A percentile compares a stretch with the other conserved stretches of the same genome.
These are phyloP conservation scores for Cryptococcus sp. DNA, from an alignment of 1,284 basidiomycete genomes.

Conservation along the genomic window DNA sequence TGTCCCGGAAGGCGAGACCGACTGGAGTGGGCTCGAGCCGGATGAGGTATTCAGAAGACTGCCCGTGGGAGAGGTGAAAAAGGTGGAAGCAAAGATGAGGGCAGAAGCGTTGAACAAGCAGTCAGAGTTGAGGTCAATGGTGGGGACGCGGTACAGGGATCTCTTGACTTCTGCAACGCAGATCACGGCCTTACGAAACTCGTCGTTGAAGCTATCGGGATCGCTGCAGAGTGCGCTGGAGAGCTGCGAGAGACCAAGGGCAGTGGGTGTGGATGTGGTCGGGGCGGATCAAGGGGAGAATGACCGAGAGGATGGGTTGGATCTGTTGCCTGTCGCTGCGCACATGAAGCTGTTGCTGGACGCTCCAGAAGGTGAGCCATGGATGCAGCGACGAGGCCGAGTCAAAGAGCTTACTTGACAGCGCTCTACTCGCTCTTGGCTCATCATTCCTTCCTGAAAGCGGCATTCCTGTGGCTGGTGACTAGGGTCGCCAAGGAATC, in stretches of 20 bases:
- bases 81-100: constrained; percentile 67
- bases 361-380: constrained; percentile 61
- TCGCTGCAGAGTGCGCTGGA: constrained; percentile 36
- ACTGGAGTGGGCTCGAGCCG: constrained; percentile 55
- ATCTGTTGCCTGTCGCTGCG: constrained; percentile 69
- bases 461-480: constrained; percentile 81
- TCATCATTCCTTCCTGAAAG: constrained; percentile 66
- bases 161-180: constrained; percentile 83
- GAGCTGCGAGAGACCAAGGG: constrained; percentile 33
- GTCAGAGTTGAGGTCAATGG: constrained; percentile 87
- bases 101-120: constrained; percentile 84
- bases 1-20: constrained; percentile 12
- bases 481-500: constrained; percentile 61
- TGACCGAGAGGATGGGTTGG: constrained; percentile 50
- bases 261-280: constrained; percentile 11
- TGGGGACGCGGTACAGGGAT: constrained; percentile 95
- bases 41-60: constrained; percentile 73
- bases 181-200: constrained; percentile 58
- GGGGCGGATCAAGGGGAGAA: constrained; percentile 12
- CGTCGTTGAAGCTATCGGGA: constrained; percentile 49
- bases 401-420: constrained; percentile 4
- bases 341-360: constrained; percentile 82
- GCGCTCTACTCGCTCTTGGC: constrained; percentile 74
- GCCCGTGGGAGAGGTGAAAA: constrained; percentile 68
- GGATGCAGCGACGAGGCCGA: neutral